phyloP scores from a whole-genome alignment of 2,329 filamentous ascomycete species.

The Penicillium sp. region DNA sequence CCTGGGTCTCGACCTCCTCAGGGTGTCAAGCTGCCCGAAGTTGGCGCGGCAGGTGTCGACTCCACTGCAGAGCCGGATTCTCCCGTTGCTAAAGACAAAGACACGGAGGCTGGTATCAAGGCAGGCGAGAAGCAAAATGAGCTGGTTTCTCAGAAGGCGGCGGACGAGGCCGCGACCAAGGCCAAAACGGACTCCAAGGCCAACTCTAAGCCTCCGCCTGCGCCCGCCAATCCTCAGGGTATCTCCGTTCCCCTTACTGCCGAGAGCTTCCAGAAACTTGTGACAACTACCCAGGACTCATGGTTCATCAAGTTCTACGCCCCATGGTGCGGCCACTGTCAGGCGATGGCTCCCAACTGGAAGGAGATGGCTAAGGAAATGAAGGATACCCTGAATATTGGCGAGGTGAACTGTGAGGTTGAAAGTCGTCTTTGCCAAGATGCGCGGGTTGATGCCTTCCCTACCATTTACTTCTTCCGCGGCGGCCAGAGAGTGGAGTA shows the following conservation, averaged over 20 bases:
- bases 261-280: conserved; percentile 79
- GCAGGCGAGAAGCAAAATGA: conserved; percentile 45
- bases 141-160: conserved; percentile 31
- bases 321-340: conserved; percentile 95
- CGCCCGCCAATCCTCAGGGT: conserved; percentile 64
- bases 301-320: conserved; percentile 99
- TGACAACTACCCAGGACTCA: conserved; percentile 82
- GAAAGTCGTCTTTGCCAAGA: conserved; percentile 91
- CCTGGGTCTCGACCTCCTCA: conserved; percentile 74
- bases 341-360: conserved; percentile 89
- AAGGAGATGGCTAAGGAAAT: conserved; percentile 85
- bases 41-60: conserved; percentile 59
- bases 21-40: conserved; percentile 66
- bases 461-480: conserved; percentile 89
- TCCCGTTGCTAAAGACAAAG: conserved; percentile 44
- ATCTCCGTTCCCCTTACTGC: conserved; percentile 72
- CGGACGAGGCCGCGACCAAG: conserved; percentile 43
- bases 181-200: conserved; percentile 51
- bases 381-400: conserved; percentile 84
- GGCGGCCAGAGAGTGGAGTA: conserved; percentile 92
- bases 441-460: conserved; percentile 73
- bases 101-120: conserved; percentile 37
- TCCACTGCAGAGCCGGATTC: conserved; percentile 38
- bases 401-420: conserved; percentile 91
- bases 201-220: conserved; percentile 54